Evolutionary conservation across 495 filamentous ascomycete genomes (phyloP).

Genomic region (Trichoderma asperelloides): DNA sequence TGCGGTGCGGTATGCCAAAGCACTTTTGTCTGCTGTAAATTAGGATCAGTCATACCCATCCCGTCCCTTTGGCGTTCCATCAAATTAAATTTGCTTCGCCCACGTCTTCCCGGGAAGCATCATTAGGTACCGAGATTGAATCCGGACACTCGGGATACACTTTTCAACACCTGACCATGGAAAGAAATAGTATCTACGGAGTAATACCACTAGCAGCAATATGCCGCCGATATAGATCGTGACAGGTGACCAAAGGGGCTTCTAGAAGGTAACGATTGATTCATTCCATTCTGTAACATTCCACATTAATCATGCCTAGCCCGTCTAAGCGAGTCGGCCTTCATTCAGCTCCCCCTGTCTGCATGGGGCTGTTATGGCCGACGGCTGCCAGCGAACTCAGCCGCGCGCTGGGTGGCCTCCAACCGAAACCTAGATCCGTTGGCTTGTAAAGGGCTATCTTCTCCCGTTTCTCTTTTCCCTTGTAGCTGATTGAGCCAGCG

Average conservation of each 20-base stretch:
- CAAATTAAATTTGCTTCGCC: not conserved
- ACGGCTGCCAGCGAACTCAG: slow-evolving; percentile 1
- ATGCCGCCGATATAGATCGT: not conserved
- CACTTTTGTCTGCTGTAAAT: not conserved
- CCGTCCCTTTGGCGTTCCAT: not conserved
- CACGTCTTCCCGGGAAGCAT: not conserved
- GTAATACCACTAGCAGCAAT: not conserved
- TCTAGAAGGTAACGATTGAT: not conserved
- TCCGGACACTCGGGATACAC: not conserved
- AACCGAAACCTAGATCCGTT: not conserved
- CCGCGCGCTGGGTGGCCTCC: not conserved
- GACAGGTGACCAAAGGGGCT: slow-evolving; percentile 5
- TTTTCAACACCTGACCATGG: not conserved
- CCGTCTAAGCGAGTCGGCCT: not conserved
- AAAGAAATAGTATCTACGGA: not conserved
- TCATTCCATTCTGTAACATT: not conserved
- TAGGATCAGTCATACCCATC: not conserved
- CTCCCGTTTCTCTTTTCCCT: not conserved
- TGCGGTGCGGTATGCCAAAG: not conserved
- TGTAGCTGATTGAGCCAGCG: not conserved
- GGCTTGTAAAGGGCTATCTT: not conserved
- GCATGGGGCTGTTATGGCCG: not conserved
- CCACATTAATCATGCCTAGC: not conserved
- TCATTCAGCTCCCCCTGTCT: not conserved
- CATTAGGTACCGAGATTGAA: not conserved